Percentiles rank a stretch among this genome's conserved stretches.
Evolutionary conservation across 2,329 filamentous ascomycete species (phyloP).

Genomic region (Fusarium redolens): DNA sequence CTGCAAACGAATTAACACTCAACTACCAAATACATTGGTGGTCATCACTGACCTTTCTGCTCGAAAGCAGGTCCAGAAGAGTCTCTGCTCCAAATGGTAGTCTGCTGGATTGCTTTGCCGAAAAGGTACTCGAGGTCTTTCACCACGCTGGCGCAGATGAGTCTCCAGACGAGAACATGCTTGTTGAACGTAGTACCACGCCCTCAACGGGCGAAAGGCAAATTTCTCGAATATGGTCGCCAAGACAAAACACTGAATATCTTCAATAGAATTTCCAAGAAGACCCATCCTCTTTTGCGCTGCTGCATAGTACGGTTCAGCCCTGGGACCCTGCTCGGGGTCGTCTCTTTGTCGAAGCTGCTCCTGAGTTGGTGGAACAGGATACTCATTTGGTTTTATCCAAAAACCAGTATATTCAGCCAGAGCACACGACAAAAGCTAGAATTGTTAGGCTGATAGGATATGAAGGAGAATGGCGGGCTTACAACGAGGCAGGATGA

Average conservation of each 20-base stretch:
- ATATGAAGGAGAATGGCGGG: background rate
- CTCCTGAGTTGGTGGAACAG: background rate
- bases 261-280: constrained; percentile 33
- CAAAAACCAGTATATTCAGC: background rate
- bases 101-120: background rate
- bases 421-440: constrained; percentile 19
- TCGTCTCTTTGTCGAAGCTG: background rate
- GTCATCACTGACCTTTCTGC: constrained; percentile 32
- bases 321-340: background rate
- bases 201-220: constrained; percentile 32
- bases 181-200: constrained; percentile 40
- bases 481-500: constrained; percentile 38
- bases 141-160: constrained; percentile 5
- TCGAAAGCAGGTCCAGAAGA: constrained; percentile 41
- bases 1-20: background rate
- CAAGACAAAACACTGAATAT: constrained; percentile 43
- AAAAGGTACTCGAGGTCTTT: background rate
- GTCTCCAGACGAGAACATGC: constrained; percentile 21
- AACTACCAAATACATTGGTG: background rate
- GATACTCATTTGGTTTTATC: constrained; percentile 3
- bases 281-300: constrained; percentile 39
- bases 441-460: background rate
- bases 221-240: constrained; percentile 41
- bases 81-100: constrained; percentile 31
- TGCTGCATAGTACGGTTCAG: constrained; percentile 38